Base-by-base conservation (phyloP, 2,329 filamentous ascomycete species). In the Berkeleyomyces basicola region DNA sequence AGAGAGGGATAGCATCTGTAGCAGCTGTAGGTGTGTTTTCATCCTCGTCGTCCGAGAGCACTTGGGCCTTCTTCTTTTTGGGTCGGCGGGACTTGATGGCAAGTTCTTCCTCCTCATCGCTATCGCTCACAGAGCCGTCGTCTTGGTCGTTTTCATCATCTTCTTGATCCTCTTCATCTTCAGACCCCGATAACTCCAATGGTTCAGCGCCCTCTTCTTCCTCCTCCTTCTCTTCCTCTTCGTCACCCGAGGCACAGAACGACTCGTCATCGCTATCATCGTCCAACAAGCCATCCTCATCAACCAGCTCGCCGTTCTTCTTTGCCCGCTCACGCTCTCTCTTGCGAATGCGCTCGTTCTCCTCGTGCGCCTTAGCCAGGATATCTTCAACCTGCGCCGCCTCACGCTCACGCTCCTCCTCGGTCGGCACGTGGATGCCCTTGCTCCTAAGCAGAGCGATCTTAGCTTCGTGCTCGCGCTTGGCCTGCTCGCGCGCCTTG, bases 351-450 rank as follows among this genome's bases (percentile, higher is more conserved):
- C 87, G 84, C 53, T 87, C 82, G 1, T 86, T 91, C 70, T 97
- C 89, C 65, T 84, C 79, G 63, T 90, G 81, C 23, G 91, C 92
- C 68, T 86, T 90, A 58, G 92, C 86, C 36, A 97, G 82, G 65
- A 97, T 81, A 69, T 96, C 87, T 68, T 97, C 93, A 10, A 96
- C 83, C 64, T 91, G 84, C 63, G 87, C 84, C 72, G 90, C 83
- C 70, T 95, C 87, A 42, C 83, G 82, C 70, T 91, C 87, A 23
- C 88, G 83, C 71, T 99, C 91, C 72, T 96, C 92, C 1, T 85
- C 83, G 0, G 88, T 96, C 71, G 91, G 86, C 16, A 97, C 78
- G 33, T 86, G 76, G 36, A 96, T 80, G 6, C 93, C 93, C 72
- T 87, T 90, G 9, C 86, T 85, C 69, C 82, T 84, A 47, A 99